Evolutionary conservation across 2,329 filamentous ascomycete genomes (phyloP).

Genomic region (Fusarium subtropicale): DNA sequence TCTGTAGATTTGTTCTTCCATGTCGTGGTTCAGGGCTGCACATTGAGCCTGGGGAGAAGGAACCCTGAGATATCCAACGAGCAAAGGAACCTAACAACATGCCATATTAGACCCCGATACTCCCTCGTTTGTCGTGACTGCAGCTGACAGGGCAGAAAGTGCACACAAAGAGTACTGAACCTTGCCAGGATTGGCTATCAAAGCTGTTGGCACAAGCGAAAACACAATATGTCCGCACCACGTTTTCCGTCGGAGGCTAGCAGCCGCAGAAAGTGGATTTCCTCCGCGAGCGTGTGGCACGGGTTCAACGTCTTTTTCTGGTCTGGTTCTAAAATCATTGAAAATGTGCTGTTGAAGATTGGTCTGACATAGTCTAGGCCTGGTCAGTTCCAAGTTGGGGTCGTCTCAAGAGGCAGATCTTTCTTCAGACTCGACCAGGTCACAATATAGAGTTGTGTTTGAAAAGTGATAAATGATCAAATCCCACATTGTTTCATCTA

Average conservation of each 20-base stretch:
- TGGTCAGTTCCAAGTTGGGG: constrained; percentile 23
- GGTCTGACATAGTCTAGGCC: constrained; percentile 15
- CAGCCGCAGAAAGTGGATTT: constrained; percentile 35
- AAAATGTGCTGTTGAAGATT: constrained; percentile 13
- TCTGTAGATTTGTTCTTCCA: not conserved
- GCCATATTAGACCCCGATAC: constrained; percentile 24
- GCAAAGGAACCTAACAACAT: constrained; percentile 33
- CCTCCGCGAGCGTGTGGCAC: constrained; percentile 30
- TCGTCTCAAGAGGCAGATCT: constrained; percentile 2
- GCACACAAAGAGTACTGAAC: constrained; percentile 20
- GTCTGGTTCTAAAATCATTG: constrained; percentile 7
- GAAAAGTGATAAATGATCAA: not conserved
- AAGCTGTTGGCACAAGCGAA: constrained; percentile 6
- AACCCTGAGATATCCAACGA: constrained; percentile 21
- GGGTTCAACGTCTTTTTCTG: constrained; percentile 40
- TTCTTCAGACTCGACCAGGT: not conserved
- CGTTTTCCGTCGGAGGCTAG: constrained; percentile 23
- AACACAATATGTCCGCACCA: constrained; percentile 18
- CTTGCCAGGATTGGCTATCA: constrained; percentile 9
- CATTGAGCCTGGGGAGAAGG: constrained; percentile 9
- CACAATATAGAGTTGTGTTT: not conserved
- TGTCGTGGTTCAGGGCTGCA: constrained; percentile 15
- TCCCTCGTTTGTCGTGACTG: constrained; percentile 30
- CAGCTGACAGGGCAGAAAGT: constrained; percentile 8
- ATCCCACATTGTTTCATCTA: not conserved